Conservation (phyloP, 192 early-diverging fungal genomes). For the Podila epicladia region DNA sequence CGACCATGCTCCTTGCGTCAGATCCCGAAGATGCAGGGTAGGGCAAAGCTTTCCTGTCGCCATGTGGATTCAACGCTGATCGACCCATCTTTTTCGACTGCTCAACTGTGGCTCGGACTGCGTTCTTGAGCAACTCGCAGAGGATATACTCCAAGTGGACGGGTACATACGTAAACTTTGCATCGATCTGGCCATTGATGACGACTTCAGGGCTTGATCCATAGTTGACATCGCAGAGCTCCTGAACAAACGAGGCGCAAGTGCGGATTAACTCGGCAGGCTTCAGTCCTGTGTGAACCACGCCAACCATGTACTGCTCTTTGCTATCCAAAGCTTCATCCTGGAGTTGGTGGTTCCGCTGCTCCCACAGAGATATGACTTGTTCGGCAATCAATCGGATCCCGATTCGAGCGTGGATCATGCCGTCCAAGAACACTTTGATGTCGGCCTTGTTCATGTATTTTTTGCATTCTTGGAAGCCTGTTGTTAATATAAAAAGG, state of each 20-base stretch:
- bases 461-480: slow-evolving; percentile 89
- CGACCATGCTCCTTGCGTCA: slow-evolving; percentile 7
- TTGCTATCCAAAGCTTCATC: slow-evolving; percentile 6
- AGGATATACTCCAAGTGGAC: slow-evolving; percentile 96
- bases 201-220: slow-evolving; percentile 77
- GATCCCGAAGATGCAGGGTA: not conserved
- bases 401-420: slow-evolving; percentile 92
- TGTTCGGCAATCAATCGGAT: slow-evolving; percentile 94
- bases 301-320: slow-evolving; percentile 68
- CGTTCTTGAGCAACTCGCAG: slow-evolving; percentile 91
- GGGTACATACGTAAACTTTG: slow-evolving; percentile 82
- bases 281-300: slow-evolving; percentile 81
- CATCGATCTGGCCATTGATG: slow-evolving; percentile 74
- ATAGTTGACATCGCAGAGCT: slow-evolving; percentile 94
- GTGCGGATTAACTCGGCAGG: slow-evolving; percentile 75
- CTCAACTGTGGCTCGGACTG: slow-evolving; percentile 88
- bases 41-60: not conserved
- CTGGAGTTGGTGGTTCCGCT: slow-evolving; percentile 41
- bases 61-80: slow-evolving; percentile 18
- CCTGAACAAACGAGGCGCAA: slow-evolving; percentile 78
- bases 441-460: slow-evolving; percentile 82
- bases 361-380: slow-evolving; percentile 78
- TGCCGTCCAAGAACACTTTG: slow-evolving; percentile 81
- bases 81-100: slow-evolving; percentile 56
- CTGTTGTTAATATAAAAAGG: slow-evolving; percentile 39